Conservation (phyloP, 202 grass and related monocot genomes). For the Musa balbisiana region DNA sequence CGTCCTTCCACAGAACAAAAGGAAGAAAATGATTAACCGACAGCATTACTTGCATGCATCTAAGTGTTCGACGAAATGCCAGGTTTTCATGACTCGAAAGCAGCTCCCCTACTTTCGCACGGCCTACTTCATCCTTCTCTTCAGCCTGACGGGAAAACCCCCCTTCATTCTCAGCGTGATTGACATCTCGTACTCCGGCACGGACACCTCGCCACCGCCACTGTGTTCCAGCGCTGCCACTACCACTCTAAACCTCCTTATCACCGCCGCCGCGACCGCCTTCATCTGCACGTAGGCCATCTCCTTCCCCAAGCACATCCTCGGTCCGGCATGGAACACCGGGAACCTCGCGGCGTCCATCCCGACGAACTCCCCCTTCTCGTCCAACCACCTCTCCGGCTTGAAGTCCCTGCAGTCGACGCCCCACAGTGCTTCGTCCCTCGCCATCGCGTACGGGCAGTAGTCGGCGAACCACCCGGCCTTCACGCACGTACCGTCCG, state of each 20-base stretch:
- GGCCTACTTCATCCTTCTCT: background rate
- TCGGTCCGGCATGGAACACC: conserved; percentile 54
- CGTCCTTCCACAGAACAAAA: too few relatives aligned
- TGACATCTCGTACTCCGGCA: conserved; percentile 45
- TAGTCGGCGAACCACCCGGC: conserved; percentile 50
- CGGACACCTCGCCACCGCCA: conserved; percentile 12
- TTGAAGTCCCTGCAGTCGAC: conserved; percentile 34
- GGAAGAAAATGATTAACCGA: too few relatives aligned
- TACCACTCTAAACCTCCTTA: conserved; percentile 33
- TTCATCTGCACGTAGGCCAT: conserved; percentile 85
- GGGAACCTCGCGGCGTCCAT: conserved; percentile 36
- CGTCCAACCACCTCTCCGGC: conserved; percentile 59
- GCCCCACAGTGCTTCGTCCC: conserved; percentile 51
- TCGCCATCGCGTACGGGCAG: conserved; percentile 65
- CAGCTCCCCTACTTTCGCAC: too few relatives aligned
- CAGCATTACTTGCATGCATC: too few relatives aligned
- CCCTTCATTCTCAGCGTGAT: conserved; percentile 49
- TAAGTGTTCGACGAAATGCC: too few relatives aligned
- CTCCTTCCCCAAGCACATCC: conserved; percentile 57
- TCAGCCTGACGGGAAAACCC: conserved; percentile 34
- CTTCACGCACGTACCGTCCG: conserved; percentile 43
- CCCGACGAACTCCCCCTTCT: conserved; percentile 33
- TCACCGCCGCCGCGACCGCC: conserved; percentile 42
- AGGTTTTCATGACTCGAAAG: too few relatives aligned
- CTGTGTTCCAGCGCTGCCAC: background rate